These are phyloP conservation scores for Talaromyces rugulosus DNA, from an alignment of 2,329 filamentous ascomycete species.

Conservation along the genomic window DNA sequence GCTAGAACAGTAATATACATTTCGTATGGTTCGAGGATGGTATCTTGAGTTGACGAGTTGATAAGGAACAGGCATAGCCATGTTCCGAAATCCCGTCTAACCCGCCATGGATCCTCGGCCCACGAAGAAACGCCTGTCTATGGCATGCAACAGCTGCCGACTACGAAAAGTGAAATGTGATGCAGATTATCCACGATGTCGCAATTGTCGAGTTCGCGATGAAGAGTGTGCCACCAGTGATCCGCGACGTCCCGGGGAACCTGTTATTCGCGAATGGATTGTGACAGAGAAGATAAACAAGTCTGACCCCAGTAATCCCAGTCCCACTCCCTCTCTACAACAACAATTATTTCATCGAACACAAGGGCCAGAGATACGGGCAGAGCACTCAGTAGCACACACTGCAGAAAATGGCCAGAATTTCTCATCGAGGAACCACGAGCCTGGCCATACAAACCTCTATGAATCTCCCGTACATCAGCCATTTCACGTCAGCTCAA, in stretches of 20 bases:
- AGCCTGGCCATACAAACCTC: background rate
- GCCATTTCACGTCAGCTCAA: conserved; percentile 9
- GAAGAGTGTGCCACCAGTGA: conserved; percentile 21
- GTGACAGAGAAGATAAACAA: conserved; percentile 7
- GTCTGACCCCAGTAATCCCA: background rate
- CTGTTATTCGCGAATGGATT: conserved; percentile 9
- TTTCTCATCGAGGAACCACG: background rate
- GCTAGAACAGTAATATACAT: background rate
- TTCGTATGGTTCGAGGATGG: background rate
- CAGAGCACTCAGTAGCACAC: background rate
- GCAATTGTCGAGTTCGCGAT: conserved; percentile 22
- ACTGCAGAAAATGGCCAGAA: background rate
- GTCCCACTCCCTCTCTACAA: conserved; percentile 6
- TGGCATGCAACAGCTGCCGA: conserved; percentile 25
- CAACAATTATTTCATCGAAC: conserved; percentile 1
- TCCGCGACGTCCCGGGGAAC: conserved; percentile 18
- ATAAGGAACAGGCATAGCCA: background rate
- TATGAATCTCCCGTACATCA: conserved; percentile 10
- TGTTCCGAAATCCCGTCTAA: background rate
- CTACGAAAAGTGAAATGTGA: conserved; percentile 26
- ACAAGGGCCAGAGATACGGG: background rate
- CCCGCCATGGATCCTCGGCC: conserved; percentile 3
- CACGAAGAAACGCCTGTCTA: conserved; percentile 16
- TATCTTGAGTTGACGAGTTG: background rate
- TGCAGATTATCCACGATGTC: conserved; percentile 24